These are phyloP conservation scores for Calonectria leucothoes DNA, from an alignment of 2,329 filamentous ascomycete genomes.

Conservation along the genomic window DNA sequence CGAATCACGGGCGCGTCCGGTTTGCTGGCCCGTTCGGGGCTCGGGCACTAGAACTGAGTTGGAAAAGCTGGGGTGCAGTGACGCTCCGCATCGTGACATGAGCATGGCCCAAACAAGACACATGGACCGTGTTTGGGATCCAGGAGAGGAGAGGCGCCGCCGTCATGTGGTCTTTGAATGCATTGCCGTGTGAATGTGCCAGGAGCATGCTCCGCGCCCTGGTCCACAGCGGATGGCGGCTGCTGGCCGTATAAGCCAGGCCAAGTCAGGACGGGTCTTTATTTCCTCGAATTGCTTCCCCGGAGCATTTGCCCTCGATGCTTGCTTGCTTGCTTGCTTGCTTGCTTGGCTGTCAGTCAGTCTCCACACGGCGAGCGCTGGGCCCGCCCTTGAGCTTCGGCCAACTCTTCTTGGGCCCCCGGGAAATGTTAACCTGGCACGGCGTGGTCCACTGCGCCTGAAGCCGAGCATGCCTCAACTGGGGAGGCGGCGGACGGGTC, in stretches of 20 bases:
- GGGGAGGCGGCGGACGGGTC: neutral
- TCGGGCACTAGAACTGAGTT: slow-evolving; percentile 16
- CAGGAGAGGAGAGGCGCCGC: neutral
- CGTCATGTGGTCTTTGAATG: slow-evolving; percentile 4
- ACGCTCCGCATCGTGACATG: neutral
- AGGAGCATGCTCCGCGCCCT: neutral
- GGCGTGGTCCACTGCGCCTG: neutral
- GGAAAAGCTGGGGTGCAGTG: slow-evolving; percentile 1
- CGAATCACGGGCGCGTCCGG: neutral
- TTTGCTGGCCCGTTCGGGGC: neutral
- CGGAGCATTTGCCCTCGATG: neutral
- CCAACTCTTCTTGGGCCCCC: neutral
- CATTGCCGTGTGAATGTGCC: too few relatives aligned
- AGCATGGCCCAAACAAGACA: slow-evolving; percentile 6
- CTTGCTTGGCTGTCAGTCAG: neutral
- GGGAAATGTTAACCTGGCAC: neutral
- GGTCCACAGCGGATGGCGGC: neutral
- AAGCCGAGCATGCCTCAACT: neutral
- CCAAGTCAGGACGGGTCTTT: neutral
- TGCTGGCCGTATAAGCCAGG: neutral
- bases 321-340: too few relatives aligned
- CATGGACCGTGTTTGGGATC: neutral
- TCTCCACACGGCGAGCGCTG: neutral
- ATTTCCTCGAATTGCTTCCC: neutral
- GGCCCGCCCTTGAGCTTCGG: neutral